Percentiles rank a stretch among this genome's conserved stretches.
Evolutionary conservation across 345 rosid species (phyloP).

Genomic region (Salix koriyanagi): DNA sequence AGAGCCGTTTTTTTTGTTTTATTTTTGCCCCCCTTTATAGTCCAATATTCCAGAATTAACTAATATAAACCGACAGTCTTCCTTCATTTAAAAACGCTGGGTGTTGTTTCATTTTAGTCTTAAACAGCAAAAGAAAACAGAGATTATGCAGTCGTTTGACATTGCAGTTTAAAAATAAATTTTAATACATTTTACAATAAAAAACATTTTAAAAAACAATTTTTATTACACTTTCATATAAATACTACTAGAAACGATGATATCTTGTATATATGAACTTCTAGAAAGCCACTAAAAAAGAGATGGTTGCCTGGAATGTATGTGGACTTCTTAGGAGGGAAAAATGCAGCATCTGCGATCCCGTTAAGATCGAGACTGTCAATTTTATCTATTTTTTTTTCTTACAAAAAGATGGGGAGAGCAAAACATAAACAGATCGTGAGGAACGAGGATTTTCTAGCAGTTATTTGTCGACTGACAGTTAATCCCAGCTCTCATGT

Average conservation of each 20-base stretch:
- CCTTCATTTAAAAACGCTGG: neutral
- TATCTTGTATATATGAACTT: no score
- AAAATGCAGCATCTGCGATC: neutral
- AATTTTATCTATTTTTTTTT: no score
- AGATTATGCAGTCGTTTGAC: no score
- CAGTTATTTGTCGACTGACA: slow-evolving; percentile 23
- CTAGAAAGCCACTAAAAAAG: neutral
- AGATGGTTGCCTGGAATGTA: neutral
- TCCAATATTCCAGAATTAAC: slow-evolving; percentile 3
- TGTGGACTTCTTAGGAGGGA: neutral
- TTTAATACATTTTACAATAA: no score
- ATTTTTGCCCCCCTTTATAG: neutral
- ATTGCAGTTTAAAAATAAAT: no score
- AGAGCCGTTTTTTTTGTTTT: neutral
- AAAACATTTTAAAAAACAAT: no score
- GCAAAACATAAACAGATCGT: neutral
- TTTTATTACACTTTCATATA: no score
- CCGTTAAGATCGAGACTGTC: neutral
- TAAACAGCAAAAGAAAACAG: neutral
- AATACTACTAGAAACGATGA: no score
- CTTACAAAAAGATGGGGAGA: neutral
- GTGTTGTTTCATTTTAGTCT: neutral
- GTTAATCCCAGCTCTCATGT: slow-evolving; percentile 8
- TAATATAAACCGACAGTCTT: slow-evolving; percentile 22
- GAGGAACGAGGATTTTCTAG: slow-evolving; percentile 11